These are phyloP conservation scores for Botryotinia narcissicola DNA, from an alignment of 2,329 filamentous ascomycete genomes.

Conservation along the genomic window DNA sequence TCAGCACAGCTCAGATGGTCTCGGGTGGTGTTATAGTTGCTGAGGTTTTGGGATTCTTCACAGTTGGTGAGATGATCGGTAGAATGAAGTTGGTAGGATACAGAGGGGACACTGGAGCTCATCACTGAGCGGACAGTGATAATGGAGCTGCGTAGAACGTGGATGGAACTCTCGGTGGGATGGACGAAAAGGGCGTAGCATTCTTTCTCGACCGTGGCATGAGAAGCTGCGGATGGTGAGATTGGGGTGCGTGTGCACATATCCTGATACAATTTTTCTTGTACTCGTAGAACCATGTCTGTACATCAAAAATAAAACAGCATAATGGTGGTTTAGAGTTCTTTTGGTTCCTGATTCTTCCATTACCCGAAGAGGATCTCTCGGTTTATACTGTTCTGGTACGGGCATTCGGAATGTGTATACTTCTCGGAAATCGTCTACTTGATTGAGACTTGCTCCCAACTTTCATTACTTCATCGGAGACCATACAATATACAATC, in stretches of 20 bases:
- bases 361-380: not conserved
- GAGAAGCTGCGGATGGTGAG: slow-evolving; percentile 19
- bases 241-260: slow-evolving; percentile 25
- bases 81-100: slow-evolving; percentile 95
- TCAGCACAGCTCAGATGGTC: slow-evolving; percentile 68
- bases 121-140: slow-evolving; percentile 47
- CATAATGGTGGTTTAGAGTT: slow-evolving; percentile 31
- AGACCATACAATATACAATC: not conserved
- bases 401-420: not conserved
- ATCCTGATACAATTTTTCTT: slow-evolving; percentile 28
- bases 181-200: slow-evolving; percentile 18
- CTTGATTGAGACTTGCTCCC: not conserved
- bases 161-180: not conserved
- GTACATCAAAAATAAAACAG: slow-evolving; percentile 34
- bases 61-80: slow-evolving; percentile 94
- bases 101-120: slow-evolving; percentile 62
- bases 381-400: not conserved
- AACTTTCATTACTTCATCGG: not conserved
- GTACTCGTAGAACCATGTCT: slow-evolving; percentile 25
- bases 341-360: not conserved
- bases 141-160: slow-evolving; percentile 12
- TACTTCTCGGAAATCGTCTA: not conserved
- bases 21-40: slow-evolving; percentile 75
- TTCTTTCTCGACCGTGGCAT: slow-evolving; percentile 17
- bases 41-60: slow-evolving; percentile 95